Base-by-base conservation (phyloP, 2,329 filamentous ascomycete species). In the Tolypocladium endophyticum region DNA sequence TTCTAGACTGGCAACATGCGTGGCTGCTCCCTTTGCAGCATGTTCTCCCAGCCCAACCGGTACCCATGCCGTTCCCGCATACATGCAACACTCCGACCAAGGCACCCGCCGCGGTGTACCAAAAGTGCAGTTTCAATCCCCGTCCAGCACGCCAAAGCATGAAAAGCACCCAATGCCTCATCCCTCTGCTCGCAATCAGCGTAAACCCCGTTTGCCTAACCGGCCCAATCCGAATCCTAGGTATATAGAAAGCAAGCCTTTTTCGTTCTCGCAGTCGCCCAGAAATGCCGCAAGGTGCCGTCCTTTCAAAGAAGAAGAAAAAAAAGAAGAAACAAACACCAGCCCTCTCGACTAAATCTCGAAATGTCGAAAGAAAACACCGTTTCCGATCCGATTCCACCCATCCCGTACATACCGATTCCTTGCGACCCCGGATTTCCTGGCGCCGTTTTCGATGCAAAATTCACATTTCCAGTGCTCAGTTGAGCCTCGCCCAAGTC, bases 401-500 rank as follows among this genome's bases (percentile, higher is more conserved):
- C 50, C 20, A 11, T 53, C 30, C 50, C 50, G 35, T 35, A 12
- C 39, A 23, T 59, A 57, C 58, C 30, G 41, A 35, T 60, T 60
- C 58, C 58, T 59, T 52, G 45, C 60, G 57, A 63, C 58, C 57
- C 59, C 63, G 38, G 35, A 20, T 23, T 41, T 55, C 58, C 57
- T 54, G 56, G 59, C 62, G 62, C 62, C 62, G 25, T 58, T 63
- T 64, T 61, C 62, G 59, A 69, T 68, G 65, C 67, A 69, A 64
- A 59, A 60, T 54, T 57, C 56, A 55, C 39, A 18, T 18, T 47
- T 55, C 58, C 28, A 30, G 30, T 35, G 18, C 20, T 35, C 50
- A 11, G 20, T 35, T 35, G 50, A 20, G 30, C 28, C 55, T 28
- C 30, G n/a, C 16, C 47, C 57, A 25, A 25, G 58, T 56, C 57